phyloP scores from a whole-genome alignment of 31 red algal genomes.

The Asparagopsis taxiformis region DNA sequence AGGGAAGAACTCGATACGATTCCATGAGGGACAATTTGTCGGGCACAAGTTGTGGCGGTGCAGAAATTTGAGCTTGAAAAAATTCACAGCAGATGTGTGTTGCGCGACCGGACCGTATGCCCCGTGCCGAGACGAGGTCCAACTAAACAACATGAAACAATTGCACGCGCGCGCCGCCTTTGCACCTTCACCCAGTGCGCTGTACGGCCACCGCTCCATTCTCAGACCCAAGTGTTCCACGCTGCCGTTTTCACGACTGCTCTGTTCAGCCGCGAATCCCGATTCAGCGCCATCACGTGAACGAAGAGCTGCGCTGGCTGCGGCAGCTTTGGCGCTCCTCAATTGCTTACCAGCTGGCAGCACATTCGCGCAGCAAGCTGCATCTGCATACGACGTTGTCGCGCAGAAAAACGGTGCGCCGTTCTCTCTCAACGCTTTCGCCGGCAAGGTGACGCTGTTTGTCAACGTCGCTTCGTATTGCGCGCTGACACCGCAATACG shows the following conservation, averaged over 20 bases:
- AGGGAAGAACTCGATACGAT: slow-evolving; percentile 34
- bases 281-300: too few relatives aligned
- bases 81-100: too few relatives aligned
- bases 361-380: not conserved
- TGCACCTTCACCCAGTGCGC: not conserved
- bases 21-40: not conserved
- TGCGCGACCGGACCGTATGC: too few relatives aligned
- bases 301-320: too few relatives aligned
- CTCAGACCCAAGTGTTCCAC: not conserved
- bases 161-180: not conserved
- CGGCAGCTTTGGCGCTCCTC: not conserved
- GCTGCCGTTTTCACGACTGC: not conserved
- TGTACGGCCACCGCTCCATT: not conserved
- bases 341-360: not conserved
- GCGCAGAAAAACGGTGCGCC: slow-evolving; percentile 42
- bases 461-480: slow-evolving; percentile 88
- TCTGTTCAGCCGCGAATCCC: too few relatives aligned
- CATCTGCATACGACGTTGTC: slow-evolving; percentile 46
- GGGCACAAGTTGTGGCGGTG: too few relatives aligned
- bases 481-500: slow-evolving; percentile 85
- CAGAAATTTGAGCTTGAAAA: too few relatives aligned
- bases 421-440: slow-evolving; percentile 30
- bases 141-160: too few relatives aligned
- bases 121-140: too few relatives aligned
- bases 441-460: slow-evolving; percentile 65